Evolutionary conservation across 2,329 filamentous ascomycete genomes (phyloP).

Genomic region (Xylariales sp.): DNA sequence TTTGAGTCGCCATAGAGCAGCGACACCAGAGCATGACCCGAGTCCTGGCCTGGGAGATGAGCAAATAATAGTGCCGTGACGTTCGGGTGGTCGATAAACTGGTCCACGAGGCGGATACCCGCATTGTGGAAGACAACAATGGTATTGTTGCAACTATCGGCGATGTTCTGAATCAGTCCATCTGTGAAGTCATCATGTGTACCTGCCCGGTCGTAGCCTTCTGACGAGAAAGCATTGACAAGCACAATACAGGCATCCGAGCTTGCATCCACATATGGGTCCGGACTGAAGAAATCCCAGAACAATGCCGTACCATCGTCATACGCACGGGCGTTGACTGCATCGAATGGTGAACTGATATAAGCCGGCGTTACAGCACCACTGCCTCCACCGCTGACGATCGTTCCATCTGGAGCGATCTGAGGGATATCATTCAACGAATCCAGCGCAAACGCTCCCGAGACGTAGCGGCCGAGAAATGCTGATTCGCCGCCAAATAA

Average conservation of each 20-base stretch:
- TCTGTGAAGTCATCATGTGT: slow-evolving; percentile 65
- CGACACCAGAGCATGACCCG: slow-evolving; percentile 49
- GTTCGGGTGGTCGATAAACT: slow-evolving; percentile 58
- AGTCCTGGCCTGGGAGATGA: slow-evolving; percentile 61
- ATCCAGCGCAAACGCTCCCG: slow-evolving; percentile 24
- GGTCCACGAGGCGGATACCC: slow-evolving; percentile 55
- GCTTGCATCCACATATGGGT: slow-evolving; percentile 43
- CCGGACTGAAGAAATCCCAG: slow-evolving; percentile 50
- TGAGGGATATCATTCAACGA: slow-evolving; percentile 30
- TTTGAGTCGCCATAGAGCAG: slow-evolving; percentile 54
- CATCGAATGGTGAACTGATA: slow-evolving; percentile 50
- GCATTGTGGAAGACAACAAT: slow-evolving; percentile 63
- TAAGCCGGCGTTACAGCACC: slow-evolving; percentile 34
- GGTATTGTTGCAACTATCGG: slow-evolving; percentile 55
- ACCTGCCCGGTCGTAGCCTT: slow-evolving; percentile 61
- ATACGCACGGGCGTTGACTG: slow-evolving; percentile 45
- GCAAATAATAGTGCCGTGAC: slow-evolving; percentile 61
- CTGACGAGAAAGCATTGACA: slow-evolving; percentile 65
- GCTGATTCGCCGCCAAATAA: slow-evolving; percentile 36
- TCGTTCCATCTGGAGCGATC: slow-evolving; percentile 43
- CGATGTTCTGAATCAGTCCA: slow-evolving; percentile 51
- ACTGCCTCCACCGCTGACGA: slow-evolving; percentile 33
- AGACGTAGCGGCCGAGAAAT: slow-evolving; percentile 25
- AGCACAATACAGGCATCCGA: slow-evolving; percentile 65
- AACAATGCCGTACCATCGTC: slow-evolving; percentile 53